Evolutionary conservation across 345 rosid species (phyloP).

Genomic region (Luvunga scandens): DNA sequence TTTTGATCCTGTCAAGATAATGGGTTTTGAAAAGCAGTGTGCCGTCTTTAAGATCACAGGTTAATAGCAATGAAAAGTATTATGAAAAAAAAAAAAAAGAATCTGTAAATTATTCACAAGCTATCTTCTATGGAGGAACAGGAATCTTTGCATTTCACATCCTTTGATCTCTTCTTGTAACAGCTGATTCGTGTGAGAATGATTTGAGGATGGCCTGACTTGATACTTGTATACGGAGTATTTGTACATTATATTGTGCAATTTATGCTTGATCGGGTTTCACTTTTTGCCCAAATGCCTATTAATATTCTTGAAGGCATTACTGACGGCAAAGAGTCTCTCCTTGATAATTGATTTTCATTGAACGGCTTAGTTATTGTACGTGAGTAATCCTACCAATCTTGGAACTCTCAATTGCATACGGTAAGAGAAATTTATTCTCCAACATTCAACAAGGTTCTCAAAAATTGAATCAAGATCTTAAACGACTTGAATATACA

Average conservation of each 20-base stretch:
- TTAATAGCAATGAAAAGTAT: background rate
- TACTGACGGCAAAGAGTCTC: background rate
- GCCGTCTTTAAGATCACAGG: background rate
- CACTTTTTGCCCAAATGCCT: background rate
- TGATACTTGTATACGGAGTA: constrained; percentile 14
- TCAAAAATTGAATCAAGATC: background rate
- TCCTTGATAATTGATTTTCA: background rate
- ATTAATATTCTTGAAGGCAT: background rate
- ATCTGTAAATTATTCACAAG: constrained; percentile 17
- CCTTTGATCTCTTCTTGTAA: background rate
- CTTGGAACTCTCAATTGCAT: background rate
- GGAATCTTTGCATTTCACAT: constrained; percentile 6
- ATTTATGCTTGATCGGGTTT: constrained; percentile 5
- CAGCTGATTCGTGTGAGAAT: constrained; percentile 10
- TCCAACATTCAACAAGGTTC: background rate
- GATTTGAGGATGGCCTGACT: constrained; percentile 12
- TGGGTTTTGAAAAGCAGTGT: background rate
- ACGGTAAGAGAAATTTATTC: background rate
- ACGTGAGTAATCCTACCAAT: background rate
- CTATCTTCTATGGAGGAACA: constrained; percentile 20
- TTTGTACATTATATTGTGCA: constrained; percentile 15
- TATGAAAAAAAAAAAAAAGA: background rate
- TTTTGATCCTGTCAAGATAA: background rate
- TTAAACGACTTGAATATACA: constrained; percentile 5
- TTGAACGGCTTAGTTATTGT: background rate